Evolutionary conservation across 768 basidiomycete genomes (phyloP).

Genomic region (Boletus coccyginus): DNA sequence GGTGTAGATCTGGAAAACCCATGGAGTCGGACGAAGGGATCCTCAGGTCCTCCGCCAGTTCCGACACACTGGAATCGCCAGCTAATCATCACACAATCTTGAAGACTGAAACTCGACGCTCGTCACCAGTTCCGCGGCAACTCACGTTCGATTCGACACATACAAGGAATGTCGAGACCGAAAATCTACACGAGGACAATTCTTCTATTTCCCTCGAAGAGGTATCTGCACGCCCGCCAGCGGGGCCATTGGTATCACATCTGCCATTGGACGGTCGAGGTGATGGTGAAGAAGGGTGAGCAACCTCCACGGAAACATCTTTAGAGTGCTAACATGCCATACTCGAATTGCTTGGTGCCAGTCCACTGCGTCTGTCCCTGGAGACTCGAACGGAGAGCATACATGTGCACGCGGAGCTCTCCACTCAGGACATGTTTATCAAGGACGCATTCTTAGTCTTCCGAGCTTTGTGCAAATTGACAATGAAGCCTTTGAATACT

Average conservation of each 20-base stretch:
- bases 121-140: slow-evolving; percentile 5
- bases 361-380: slow-evolving; percentile 23
- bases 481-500: slow-evolving; percentile 93
- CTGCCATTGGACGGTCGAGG: slow-evolving; percentile 1
- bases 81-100: slow-evolving; percentile 1
- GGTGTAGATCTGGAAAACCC: slow-evolving; percentile 50
- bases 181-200: not conserved
- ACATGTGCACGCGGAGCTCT: slow-evolving; percentile 45
- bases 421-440: slow-evolving; percentile 84
- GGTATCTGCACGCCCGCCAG: not conserved
- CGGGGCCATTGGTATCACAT: not conserved
- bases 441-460: slow-evolving; percentile 99
- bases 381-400: slow-evolving; percentile 18
- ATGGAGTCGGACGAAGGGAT: slow-evolving; percentile 17
- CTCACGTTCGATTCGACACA: not conserved
- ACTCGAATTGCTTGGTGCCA: slow-evolving; percentile 13
- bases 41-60: slow-evolving; percentile 20
- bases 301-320: not conserved
- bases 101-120: slow-evolving; percentile 10
- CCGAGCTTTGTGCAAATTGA: slow-evolving; percentile 93
- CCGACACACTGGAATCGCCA: slow-evolving; percentile 19
- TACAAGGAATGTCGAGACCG: not conserved
- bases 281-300: slow-evolving; percentile 23
- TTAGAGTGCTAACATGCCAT: slow-evolving; percentile 2
- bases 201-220: slow-evolving; percentile 1